Evolutionary conservation across 768 basidiomycete genomes (phyloP).

Genomic region (Auricularia sp.): DNA sequence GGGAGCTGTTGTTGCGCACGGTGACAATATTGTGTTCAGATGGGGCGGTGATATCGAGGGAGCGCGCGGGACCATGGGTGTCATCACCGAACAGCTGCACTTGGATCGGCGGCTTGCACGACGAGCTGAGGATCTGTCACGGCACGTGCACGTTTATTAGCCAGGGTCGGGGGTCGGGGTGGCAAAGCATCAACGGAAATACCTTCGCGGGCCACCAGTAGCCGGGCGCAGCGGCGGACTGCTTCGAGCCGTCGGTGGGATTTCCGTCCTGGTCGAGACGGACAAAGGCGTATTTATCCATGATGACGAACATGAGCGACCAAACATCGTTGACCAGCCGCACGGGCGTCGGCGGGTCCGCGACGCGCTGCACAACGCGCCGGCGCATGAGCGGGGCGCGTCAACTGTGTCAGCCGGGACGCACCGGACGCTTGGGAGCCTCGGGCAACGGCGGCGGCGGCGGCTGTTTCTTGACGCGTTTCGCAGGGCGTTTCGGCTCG

Average conservation of each 20-base stretch:
- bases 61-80: not conserved
- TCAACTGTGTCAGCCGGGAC: not conserved
- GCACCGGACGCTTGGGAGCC: not conserved
- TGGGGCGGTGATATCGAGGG: not conserved
- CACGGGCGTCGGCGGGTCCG: not conserved
- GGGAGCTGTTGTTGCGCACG: not conserved
- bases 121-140: not conserved
- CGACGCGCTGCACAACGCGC: not conserved
- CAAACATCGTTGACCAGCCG: not conserved
- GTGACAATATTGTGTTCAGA: not conserved
- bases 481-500: not conserved
- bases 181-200: not conserved
- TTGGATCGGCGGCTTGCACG: not conserved
- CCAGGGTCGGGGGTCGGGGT: not conserved
- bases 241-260: not conserved
- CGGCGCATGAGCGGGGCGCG: not conserved
- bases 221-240: not conserved
- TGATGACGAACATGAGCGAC: not conserved
- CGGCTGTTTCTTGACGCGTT: not conserved
- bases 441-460: not conserved
- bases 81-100: not conserved
- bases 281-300: not conserved
- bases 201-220: conserved; percentile 2
- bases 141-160: not conserved
- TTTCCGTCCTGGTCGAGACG: not conserved